Percentiles rank a stretch among this genome's conserved stretches.
These are phyloP conservation scores for Trypanosoma lewisi DNA, from an alignment of 208 protist species.

Conservation along the genomic window DNA sequence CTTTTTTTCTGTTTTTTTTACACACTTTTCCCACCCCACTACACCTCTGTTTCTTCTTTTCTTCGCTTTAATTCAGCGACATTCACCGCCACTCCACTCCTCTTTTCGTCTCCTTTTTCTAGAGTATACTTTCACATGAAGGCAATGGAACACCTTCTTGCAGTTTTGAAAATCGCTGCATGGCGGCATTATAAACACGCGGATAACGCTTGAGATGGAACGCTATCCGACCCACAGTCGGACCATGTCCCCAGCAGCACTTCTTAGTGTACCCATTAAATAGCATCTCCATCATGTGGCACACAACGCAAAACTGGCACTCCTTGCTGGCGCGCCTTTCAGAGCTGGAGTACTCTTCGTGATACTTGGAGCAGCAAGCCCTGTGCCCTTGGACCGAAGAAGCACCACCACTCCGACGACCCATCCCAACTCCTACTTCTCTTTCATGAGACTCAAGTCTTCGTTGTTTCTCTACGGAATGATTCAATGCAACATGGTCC, in stretches of 20 bases:
- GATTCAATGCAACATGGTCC: neutral
- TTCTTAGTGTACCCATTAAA: constrained; percentile 45
- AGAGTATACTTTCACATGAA: constrained; percentile 28
- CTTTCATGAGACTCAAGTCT: neutral
- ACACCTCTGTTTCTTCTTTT: no score
- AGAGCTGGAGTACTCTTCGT: constrained; percentile 40
- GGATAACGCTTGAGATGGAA: constrained; percentile 48
- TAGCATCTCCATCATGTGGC: constrained; percentile 71
- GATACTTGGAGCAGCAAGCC: constrained; percentile 54
- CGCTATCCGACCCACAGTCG: constrained; percentile 47
- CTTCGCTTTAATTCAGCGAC: no score
- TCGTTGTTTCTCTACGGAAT: neutral
- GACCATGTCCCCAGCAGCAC: constrained; percentile 68
- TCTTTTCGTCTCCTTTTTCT: constrained; percentile 5
- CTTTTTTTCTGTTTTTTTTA: no score
- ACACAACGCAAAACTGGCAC: constrained; percentile 64
- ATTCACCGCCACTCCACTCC: neutral
- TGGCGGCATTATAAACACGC: constrained; percentile 32
- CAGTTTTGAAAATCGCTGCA: constrained; percentile 34
- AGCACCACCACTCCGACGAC: neutral
- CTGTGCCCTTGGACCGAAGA: neutral
- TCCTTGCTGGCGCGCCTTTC: constrained; percentile 41
- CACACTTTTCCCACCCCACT: no score
- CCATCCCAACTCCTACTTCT: neutral
- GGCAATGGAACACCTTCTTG: constrained; percentile 30